These are phyloP conservation scores for Trypanosoma scelopori DNA, from an alignment of 208 protist genomes.

Conservation along the genomic window DNA sequence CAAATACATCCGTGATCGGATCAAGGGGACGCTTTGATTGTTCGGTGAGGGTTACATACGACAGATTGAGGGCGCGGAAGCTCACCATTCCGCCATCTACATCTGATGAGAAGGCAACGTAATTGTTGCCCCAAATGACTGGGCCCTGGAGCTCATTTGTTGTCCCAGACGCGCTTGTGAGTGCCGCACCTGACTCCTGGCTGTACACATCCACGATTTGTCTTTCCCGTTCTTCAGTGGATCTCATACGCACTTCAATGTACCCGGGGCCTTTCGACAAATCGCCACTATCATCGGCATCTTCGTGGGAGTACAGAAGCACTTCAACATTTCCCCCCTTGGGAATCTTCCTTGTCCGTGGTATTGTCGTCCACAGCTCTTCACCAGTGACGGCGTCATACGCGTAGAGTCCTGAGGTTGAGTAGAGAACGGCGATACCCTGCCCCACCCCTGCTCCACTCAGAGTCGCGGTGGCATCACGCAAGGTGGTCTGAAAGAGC, in stretches of 20 bases:
- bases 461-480: background rate
- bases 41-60: conserved; percentile 4
- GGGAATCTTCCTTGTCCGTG: background rate
- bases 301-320: conserved; percentile 13
- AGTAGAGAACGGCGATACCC: conserved; percentile 10
- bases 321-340: background rate
- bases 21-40: background rate
- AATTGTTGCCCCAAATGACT: conserved; percentile 25
- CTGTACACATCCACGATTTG: conserved; percentile 11
- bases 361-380: conserved; percentile 1
- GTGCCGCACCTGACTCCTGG: background rate
- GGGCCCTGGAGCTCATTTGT: conserved; percentile 13
- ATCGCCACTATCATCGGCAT: background rate
- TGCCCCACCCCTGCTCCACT: conserved; percentile 8
- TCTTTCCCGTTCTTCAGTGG: background rate
- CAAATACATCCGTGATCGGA: conserved; percentile 15
- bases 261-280: conserved; percentile 3
- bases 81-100: background rate
- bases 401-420: background rate
- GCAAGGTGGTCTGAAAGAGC: conserved; percentile 1
- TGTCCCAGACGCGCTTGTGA: conserved; percentile 2
- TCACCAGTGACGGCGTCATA: conserved; percentile 21
- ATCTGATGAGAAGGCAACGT: conserved; percentile 11
- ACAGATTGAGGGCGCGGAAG: conserved; percentile 20
- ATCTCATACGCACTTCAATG: conserved; percentile 15